Base-by-base conservation (phyloP, 2,329 filamentous ascomycete genomes). In the Aspergillus piperis region DNA sequence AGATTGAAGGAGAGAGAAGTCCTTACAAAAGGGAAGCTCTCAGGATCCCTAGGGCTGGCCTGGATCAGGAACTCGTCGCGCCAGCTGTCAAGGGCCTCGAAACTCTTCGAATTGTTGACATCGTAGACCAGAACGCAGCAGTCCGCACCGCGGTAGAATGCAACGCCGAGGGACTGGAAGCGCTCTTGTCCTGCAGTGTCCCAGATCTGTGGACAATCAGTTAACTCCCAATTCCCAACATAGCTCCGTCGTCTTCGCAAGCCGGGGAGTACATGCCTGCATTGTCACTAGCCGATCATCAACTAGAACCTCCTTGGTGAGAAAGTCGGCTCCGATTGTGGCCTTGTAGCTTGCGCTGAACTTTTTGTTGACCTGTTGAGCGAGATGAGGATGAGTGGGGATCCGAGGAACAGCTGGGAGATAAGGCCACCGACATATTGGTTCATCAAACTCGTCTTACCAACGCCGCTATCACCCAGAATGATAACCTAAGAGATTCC, bases 391-490 rank as follows among this genome's bases (percentile, higher is more conserved):
- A 62, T 70, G 60, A 69, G 69, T 58, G 38, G 47, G 32, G 13
- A 58, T 39, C 41, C 32, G 56, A 44, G 60, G 42, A 21, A 42
- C 25, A 17, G 21, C 17, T 51, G 42, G 47, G 52, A 36, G 10
- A 32, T 56, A 49, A 52, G 64, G 64, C 59, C 59, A 71, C 90
- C 78, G 88, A 98, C 95, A 91, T 98, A 99, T 98, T 99, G 95
- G 83, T 99, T 99, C 95, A 99, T 99, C 86, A 99, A 88, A 80
- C 92, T 97, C 63, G 95, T 99, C 86, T 99, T 99, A 78, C 95
- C 95, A 64, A 99, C 95, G 81, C 95, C 95, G 80, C 94, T 98
- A 80, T 99, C 95, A 71, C 95, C 95, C 70, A 99, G 89, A 81
- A 99, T 98, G 74, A 99, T 99, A 74, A 99, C 93, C 94, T 98